These are phyloP conservation scores for Taxillus chinensis DNA, from an alignment of 164 flowering plant species.

Conservation along the genomic window DNA sequence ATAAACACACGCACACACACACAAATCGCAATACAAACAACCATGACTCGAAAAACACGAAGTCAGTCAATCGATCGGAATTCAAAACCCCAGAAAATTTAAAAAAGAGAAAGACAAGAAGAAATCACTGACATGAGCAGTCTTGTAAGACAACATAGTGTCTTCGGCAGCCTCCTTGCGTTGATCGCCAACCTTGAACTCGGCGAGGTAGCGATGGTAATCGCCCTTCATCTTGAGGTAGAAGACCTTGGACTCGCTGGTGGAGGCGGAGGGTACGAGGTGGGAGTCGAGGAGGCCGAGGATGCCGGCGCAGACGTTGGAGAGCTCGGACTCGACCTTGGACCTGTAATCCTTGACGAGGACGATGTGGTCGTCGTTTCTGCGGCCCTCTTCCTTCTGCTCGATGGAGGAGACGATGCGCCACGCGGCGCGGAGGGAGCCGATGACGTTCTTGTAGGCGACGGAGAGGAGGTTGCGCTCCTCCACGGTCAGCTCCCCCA, in stretches of 20 bases:
- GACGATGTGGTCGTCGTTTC: constrained; percentile 60
- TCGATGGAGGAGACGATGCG: constrained; percentile 81
- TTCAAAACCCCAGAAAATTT: not conserved
- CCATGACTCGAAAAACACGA: not conserved
- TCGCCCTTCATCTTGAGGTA: constrained; percentile 88
- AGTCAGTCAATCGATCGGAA: not conserved
- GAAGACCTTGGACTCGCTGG: constrained; percentile 64
- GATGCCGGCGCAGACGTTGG: constrained; percentile 47
- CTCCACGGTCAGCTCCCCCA: constrained; percentile 59
- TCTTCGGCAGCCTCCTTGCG: constrained; percentile 69
- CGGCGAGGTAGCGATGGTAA: constrained; percentile 68
- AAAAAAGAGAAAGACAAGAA: not conserved
- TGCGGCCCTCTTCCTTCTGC: constrained; percentile 71
- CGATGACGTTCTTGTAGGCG: constrained; percentile 84
- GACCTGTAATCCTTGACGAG: constrained; percentile 61
- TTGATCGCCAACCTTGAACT: constrained; percentile 60
- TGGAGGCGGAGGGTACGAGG: constrained; percentile 42
- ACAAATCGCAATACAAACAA: not conserved
- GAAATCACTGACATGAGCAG: constrained; percentile 54
- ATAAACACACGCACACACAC: too few relatives aligned
- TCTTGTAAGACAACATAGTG: constrained; percentile 69
- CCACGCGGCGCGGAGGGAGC: constrained; percentile 82
- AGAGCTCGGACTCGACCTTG: constrained; percentile 52
- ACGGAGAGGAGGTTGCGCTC: constrained; percentile 80
- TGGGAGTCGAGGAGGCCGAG: constrained; percentile 43